Evolutionary conservation across 306 rosid genomes (phyloP), one percentile per base, ranked within the genome.

Genomic region (Fragaria vesca): DNA sequence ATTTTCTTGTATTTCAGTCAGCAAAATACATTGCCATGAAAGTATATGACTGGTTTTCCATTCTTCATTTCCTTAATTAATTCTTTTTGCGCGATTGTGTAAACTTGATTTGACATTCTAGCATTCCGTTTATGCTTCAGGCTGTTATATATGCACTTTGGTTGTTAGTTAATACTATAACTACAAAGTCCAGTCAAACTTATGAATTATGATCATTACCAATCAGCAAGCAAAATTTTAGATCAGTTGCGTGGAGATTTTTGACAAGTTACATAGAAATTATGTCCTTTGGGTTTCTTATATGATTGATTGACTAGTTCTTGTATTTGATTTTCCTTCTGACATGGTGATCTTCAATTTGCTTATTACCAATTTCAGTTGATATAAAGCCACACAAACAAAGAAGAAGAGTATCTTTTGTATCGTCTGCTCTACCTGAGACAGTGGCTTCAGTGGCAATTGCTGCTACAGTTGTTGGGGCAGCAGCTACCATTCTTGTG

Each of bases 381-480:
- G 89, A 75, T 84, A 73, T 69, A 55, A 91, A 89, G 80, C 78
- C 84, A 40, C 87, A 80, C 68, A 81, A 83, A 74, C 91, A 82
- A 70, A 84, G 90, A 81, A 92, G 91, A 80, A 88, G 87, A 80
- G 36, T 62, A 81, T 73, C 84, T 66, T 62, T 79, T 3, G 77
- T 75, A 69, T 74, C 89, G 26, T 81, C 74, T 70, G 89, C 97
- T 47, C 80, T 95, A 71, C 97, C 93, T 2, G 97, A 92, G 83
- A 89, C 98, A 46, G 98, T 91, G 1, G 97, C 96, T 77, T 91
- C 97, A 18, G 83, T 91, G 78, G 98, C 90, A 10, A 86, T 92
- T 21, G 93, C 93, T 46, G 94, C 93, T 51, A 89, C 93, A 77
- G 73, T 92, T 3, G 91, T 92, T 43, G 97, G 97, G 32, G 91